These are phyloP conservation scores for Candolleomyces efflorescens DNA, from an alignment of 768 basidiomycete species.

Conservation along the genomic window DNA sequence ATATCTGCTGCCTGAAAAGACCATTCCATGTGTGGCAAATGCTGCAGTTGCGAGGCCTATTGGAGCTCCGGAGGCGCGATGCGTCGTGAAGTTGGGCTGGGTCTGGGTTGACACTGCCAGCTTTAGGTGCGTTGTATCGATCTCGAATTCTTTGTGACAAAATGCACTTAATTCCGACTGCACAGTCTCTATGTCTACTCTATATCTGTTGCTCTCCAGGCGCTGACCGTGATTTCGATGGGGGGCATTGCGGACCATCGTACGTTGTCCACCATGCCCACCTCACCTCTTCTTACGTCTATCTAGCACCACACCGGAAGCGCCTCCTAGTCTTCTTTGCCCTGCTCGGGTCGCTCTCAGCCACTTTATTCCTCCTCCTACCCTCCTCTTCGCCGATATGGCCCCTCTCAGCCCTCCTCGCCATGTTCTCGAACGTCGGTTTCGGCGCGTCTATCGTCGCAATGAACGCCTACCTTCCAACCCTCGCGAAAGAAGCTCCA, in stretches of 20 bases:
- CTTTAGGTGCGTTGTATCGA: conserved; percentile 60
- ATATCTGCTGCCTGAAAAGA: conserved; percentile 65
- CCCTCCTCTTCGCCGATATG: conserved; percentile 70
- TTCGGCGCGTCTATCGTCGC: conserved; percentile 88
- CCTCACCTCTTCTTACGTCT: conserved; percentile 2
- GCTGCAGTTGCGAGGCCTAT: conserved; percentile 10
- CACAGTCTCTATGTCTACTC: conserved; percentile 84
- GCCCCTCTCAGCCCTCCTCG: conserved; percentile 63
- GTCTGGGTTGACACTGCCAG: conserved; percentile 88
- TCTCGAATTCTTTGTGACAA: no score
- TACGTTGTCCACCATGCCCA: conserved; percentile 33
- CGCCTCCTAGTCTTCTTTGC: conserved; percentile 75
- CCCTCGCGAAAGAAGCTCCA: conserved; percentile 60
- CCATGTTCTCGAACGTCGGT: conserved; percentile 75
- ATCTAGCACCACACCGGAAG: conserved; percentile 64
- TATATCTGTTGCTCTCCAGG: conserved; percentile 83
- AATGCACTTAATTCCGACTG: not conserved
- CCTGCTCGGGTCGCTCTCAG: conserved; percentile 60
- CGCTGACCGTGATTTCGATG: conserved; percentile 93
- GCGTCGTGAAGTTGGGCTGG: conserved; percentile 81
- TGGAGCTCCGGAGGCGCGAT: conserved; percentile 36
- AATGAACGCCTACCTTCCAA: conserved; percentile 85
- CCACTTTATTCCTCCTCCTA: conserved; percentile 68
- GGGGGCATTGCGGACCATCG: conserved; percentile 88
- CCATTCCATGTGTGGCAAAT: conserved; percentile 48